phyloP scores from a whole-genome alignment of 108 stramenopile species.

The Conticribra weissflogii region DNA sequence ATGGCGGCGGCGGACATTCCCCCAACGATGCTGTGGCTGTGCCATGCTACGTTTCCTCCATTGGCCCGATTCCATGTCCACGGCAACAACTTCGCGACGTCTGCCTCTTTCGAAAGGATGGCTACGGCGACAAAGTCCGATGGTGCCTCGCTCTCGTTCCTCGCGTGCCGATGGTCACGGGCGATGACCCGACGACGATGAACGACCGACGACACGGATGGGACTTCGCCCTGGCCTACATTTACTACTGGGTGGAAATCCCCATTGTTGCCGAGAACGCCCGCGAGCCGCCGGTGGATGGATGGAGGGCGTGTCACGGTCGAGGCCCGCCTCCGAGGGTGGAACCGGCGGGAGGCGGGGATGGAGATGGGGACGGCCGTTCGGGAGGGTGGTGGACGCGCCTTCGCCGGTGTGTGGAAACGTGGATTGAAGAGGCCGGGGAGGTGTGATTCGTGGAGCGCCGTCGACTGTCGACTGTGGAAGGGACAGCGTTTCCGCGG shows the following conservation, averaged over 20 bases:
- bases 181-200: background rate
- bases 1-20: background rate
- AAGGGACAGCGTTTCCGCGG: too few relatives aligned
- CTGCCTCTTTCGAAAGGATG: slow-evolving; percentile 15
- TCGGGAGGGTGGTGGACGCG: too few relatives aligned
- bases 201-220: background rate
- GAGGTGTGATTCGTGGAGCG: too few relatives aligned
- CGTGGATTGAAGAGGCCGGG: too few relatives aligned
- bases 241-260: slow-evolving; percentile 38
- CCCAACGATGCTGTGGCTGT: background rate
- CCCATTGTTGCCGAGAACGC: background rate
- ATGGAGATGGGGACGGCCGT: background rate
- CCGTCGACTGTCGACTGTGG: too few relatives aligned
- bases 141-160: slow-evolving; percentile 32
- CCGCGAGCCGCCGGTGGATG: background rate
- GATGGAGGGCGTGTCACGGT: slow-evolving; percentile 24
- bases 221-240: slow-evolving; percentile 17
- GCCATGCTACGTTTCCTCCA: slow-evolving; percentile 10
- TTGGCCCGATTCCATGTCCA: slow-evolving; percentile 17
- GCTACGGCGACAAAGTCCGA: slow-evolving; percentile 26
- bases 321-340: slow-evolving; percentile 2
- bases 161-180: background rate
- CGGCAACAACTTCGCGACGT: slow-evolving; percentile 9
- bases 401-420: too few relatives aligned
- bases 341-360: background rate